These are phyloP conservation scores for Ascodesmis nigricans DNA, from an alignment of 495 filamentous ascomycete species.

Conservation along the genomic window DNA sequence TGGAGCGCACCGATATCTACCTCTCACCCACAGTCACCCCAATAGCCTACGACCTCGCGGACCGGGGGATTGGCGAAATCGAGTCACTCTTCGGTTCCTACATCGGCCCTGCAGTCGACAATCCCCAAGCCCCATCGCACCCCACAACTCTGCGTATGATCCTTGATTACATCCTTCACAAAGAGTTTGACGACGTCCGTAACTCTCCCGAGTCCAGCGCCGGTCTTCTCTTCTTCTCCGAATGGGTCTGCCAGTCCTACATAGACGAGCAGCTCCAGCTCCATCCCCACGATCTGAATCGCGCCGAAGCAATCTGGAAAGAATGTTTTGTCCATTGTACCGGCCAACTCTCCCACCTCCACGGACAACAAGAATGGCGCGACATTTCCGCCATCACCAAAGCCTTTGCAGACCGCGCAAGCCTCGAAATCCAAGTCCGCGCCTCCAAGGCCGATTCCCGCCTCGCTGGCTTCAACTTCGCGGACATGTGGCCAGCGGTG, in stretches of 20 bases:
- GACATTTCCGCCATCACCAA: constrained; percentile 38
- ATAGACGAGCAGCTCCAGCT: background rate
- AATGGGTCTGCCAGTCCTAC: constrained; percentile 27
- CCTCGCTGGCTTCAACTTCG: constrained; percentile 36
- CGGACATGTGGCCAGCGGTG: constrained; percentile 39
- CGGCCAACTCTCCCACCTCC: constrained; percentile 36
- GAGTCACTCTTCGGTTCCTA: constrained; percentile 17
- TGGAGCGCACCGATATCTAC: constrained; percentile 31
- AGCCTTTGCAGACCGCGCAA: constrained; percentile 39
- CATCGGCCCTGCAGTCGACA: background rate
- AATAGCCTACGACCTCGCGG: constrained; percentile 15
- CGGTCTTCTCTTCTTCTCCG: constrained; percentile 41
- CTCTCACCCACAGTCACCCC: constrained; percentile 25
- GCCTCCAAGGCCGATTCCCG: constrained; percentile 37
- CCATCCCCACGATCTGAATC: constrained; percentile 10
- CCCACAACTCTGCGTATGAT: constrained; percentile 22
- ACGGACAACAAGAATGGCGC: constrained; percentile 34
- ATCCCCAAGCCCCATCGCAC: constrained; percentile 5
- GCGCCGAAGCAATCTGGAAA: constrained; percentile 42
- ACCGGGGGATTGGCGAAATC: constrained; percentile 17
- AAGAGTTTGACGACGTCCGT: constrained; percentile 44
- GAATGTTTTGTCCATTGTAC: constrained; percentile 47
- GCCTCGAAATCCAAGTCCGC: constrained; percentile 39
- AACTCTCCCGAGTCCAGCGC: constrained; percentile 39
- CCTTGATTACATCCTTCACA: constrained; percentile 33